Conservation (phyloP, 177 flowering plant species). For the Telopea speciosissima region DNA sequence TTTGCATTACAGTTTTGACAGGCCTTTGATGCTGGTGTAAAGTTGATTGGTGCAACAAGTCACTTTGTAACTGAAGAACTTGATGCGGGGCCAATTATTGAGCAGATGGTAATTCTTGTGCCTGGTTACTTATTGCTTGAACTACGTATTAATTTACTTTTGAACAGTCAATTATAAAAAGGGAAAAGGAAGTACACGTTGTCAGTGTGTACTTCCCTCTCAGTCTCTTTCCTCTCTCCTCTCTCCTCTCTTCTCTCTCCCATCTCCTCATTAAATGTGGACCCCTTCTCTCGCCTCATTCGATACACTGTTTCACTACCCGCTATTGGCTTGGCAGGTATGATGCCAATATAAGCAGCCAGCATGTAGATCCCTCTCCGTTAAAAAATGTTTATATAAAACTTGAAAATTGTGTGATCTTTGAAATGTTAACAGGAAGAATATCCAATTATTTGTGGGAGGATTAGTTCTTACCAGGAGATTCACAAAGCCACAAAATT, state of each 20-base stretch:
- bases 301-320: too few relatives aligned
- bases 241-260: too few relatives aligned
- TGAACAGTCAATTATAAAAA: neutral
- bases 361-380: too few relatives aligned
- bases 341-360: too few relatives aligned
- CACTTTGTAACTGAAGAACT: constrained; percentile 96
- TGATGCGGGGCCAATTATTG: constrained; percentile 86
- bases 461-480: neutral
- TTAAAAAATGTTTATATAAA: too few relatives aligned
- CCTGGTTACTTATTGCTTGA: neutral
- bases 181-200: too few relatives aligned
- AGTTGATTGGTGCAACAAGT: constrained; percentile 89
- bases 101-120: constrained; percentile 65
- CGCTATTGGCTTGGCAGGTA: too few relatives aligned
- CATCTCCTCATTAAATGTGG: too few relatives aligned
- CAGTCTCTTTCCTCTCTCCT: too few relatives aligned
- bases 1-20: constrained; percentile 20
- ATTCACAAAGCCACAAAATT: neutral
- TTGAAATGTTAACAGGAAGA: neutral
- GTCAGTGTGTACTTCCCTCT: too few relatives aligned
- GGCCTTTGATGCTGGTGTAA: constrained; percentile 93
- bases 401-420: neutral
- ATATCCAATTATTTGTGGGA: neutral
- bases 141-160: neutral
- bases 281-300: too few relatives aligned